Base-by-base conservation (phyloP, 1,284 basidiomycete species). In the Ganoderma boninense region DNA sequence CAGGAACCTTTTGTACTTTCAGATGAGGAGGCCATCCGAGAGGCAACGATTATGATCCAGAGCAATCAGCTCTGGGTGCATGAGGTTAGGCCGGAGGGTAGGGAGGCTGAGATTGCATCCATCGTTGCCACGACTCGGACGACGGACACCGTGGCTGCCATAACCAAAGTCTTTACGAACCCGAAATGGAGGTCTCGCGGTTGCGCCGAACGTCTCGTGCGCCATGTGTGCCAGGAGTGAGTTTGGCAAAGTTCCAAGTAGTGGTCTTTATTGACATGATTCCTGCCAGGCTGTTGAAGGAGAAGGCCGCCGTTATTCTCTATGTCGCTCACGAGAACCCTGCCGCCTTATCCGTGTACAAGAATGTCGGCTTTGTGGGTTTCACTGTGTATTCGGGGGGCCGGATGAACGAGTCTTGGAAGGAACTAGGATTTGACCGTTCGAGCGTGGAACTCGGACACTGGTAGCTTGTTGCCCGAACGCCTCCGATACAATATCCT, bases 111-210 rank as follows among this genome's bases (percentile, higher is more conserved):
- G 65, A 85, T 90, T 42, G 89, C 92, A 1, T 93, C 85, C 20
- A 87, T 94, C 46, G 90, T 90, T 2, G 90, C 90, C 14, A 86
- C 85, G 56, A 91, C 90, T 3, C 82, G 91, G 3, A 87, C 86
- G 69, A 87, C 82, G 49, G 81, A 83, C 3, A 82, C 74, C 13
- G 84, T 89, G 13, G 87, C 87, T 11, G 87, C 88, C 0, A 90
- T 92, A 62, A 90, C 89, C 56, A 92, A 92, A 76, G 91, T 92
- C 0, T 89, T 83, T 75, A 92, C 91, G 2, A 83, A 85, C 71
- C 84, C 86, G 0, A 46, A 73, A 0, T 89, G 85, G 82, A 82
- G 89, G 42, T 80, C 85, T 11, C 79, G 78, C 1, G 86, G 87
- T 2, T 90, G 85, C 75, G 91, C 90, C 0, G 86, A 88, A 75